phyloP scores from a whole-genome alignment of 768 basidiomycete genomes.

The Rhodotorula toruloides region DNA sequence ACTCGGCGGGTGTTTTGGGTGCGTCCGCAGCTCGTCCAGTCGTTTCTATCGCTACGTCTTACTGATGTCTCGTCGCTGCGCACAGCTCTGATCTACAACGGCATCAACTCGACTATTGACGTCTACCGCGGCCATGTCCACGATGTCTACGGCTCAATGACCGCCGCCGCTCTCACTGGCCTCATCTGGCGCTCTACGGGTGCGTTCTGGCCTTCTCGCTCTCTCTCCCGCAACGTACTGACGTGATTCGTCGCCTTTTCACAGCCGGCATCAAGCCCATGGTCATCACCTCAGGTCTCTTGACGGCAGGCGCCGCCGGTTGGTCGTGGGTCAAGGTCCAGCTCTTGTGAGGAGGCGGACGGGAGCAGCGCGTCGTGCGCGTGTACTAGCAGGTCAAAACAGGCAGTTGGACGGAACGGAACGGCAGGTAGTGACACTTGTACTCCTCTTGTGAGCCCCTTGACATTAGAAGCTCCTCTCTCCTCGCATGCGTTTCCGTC shows the following conservation, averaged over 20 bases:
- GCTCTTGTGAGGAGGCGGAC: conserved; percentile 51
- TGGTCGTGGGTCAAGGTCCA: conserved; percentile 94
- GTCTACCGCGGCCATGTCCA: conserved; percentile 73
- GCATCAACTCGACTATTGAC: conserved; percentile 90
- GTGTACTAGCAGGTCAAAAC: too few relatives aligned
- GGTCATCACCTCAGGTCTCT: conserved; percentile 77
- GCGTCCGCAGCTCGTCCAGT: conserved; percentile 47
- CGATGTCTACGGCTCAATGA: conserved; percentile 84
- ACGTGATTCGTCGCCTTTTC: neutral
- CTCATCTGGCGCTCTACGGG: conserved; percentile 90
- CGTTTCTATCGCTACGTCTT: neutral
- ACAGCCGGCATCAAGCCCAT: conserved; percentile 88
- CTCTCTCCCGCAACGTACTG: too few relatives aligned
- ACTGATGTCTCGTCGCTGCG: neutral
- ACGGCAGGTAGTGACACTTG: too few relatives aligned
- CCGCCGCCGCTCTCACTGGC: conserved; percentile 83
- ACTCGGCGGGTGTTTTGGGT: conserved; percentile 97
- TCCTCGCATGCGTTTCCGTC: too few relatives aligned
- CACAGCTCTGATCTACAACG: conserved; percentile 90
- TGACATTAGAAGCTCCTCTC: too few relatives aligned
- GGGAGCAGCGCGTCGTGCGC: too few relatives aligned
- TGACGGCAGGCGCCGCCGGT: conserved; percentile 80
- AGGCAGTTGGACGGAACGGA: too few relatives aligned
- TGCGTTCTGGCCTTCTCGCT: conserved; percentile 51
- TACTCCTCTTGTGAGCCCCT: too few relatives aligned